Evolutionary conservation across 148 eudicot genomes (phyloP).

Genomic region (Vaccinium corymbosum): DNA sequence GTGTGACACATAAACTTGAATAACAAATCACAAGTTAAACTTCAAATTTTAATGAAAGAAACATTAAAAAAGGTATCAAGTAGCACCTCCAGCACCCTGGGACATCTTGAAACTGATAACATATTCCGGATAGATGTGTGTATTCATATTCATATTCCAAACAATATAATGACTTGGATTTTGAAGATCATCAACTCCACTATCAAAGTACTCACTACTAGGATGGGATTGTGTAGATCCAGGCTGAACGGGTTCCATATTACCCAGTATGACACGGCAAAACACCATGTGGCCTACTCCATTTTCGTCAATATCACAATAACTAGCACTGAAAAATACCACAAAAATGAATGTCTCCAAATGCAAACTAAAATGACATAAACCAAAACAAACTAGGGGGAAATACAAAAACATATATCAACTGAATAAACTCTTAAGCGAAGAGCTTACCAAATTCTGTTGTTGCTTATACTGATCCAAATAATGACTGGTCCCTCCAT

Average conservation of each 20-base stretch:
- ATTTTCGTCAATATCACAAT: conserved; percentile 38
- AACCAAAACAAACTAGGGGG: neutral
- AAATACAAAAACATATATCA: neutral
- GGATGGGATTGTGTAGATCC: conserved; percentile 38
- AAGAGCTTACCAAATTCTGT: neutral
- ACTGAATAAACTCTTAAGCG: neutral
- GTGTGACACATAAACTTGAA: neutral
- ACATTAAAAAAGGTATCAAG: neutral
- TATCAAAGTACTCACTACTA: conserved; percentile 29
- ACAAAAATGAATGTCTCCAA: neutral
- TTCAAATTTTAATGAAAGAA: neutral
- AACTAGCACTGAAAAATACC: conserved; percentile 25
- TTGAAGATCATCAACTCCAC: conserved; percentile 38
- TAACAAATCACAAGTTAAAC: neutral
- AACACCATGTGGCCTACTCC: conserved; percentile 33
- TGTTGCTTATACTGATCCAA: neutral
- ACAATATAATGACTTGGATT: conserved; percentile 35
- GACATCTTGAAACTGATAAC: conserved; percentile 32
- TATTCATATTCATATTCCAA: conserved; percentile 36
- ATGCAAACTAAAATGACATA: neutral
- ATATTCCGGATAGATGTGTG: conserved; percentile 39
- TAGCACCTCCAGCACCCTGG: conserved; percentile 22
- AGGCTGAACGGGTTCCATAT: conserved; percentile 29
- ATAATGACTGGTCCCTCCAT: neutral
- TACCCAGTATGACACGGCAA: conserved; percentile 40